phyloP scores from a whole-genome alignment of 768 basidiomycete species.

The Termitomyces heimii region DNA sequence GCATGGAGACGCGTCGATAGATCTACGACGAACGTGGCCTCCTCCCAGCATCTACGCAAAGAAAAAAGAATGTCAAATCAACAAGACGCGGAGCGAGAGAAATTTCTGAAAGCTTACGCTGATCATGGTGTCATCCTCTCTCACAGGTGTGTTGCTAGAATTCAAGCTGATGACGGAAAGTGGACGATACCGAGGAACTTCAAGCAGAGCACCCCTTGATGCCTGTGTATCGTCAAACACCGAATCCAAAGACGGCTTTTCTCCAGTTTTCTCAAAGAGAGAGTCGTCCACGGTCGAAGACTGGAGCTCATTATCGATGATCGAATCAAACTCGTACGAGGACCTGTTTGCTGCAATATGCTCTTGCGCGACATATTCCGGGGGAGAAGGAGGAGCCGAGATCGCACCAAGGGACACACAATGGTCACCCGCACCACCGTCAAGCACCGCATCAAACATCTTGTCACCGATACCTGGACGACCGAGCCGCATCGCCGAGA shows the following conservation, averaged over 20 bases:
- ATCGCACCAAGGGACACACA: conserved; percentile 56
- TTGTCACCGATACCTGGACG: conserved; percentile 81
- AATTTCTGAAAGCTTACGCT: conserved; percentile 37
- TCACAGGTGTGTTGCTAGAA: conserved; percentile 41
- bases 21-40: conserved; percentile 64
- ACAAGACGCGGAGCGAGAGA: neutral
- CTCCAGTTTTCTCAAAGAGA: conserved; percentile 54
- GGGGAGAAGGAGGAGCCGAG: conserved; percentile 67
- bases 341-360: conserved; percentile 25
- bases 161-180: conserved; percentile 55
- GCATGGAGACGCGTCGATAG: conserved; percentile 70
- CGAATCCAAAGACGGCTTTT: conserved; percentile 49
- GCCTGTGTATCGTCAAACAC: conserved; percentile 45
- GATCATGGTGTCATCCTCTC: conserved; percentile 82
- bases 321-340: conserved; percentile 63
- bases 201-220: conserved; percentile 30
- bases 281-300: conserved; percentile 26
- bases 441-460: conserved; percentile 61
- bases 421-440: conserved; percentile 27
- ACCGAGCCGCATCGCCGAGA: conserved; percentile 48
- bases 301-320: conserved; percentile 47
- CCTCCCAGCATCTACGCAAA: conserved; percentile 69
- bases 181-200: conserved; percentile 52
- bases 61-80: neutral
- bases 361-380: conserved; percentile 29